Base-by-base conservation (phyloP, 2,329 filamentous ascomycete species). In the Chaetomiaceae sp. region DNA sequence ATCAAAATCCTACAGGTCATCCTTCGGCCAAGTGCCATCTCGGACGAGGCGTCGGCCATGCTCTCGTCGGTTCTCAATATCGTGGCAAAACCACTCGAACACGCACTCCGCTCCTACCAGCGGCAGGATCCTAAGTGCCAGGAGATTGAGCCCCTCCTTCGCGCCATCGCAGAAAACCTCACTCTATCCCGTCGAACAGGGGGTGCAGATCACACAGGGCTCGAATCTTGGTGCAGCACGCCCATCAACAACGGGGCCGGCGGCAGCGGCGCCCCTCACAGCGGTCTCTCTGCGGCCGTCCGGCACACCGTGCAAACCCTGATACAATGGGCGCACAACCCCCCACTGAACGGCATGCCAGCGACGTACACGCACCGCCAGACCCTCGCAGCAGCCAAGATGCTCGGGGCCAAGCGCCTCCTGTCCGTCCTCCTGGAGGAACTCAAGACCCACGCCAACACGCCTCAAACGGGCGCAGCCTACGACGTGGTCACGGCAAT, bases 1-100 rank as follows among this genome's bases (percentile, higher is more conserved):
- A 76, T 92, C 55, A 83, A 85, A 58, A 82, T 91, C 21, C 73
- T 94, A 8, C 82, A 88, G 53, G 78, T 89, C 44, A 79, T 92
- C 14, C 73, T 91, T n/a, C 75, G 81, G 14, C 86, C 86, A 0
- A 80, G 79, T 27, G 84, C 85, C 6, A 85, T 86, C 41, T 87
- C 87, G 0, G 80, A 79, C 30, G 88, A 92, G 64, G 86, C 87
- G 10, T 80, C 76, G 48, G 75, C 79, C 3, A 88, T 89, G 82
- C 79, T 90, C 48, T 76, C 79, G 4, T 82, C 85, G 0, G 85
- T 91, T 13, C 75, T 90, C 32, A 86, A 82, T 32, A 84, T 89
- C 34, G 78, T 89, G 1, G 85, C 86, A 1, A 83, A 81, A 54
- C 82, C 83, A 0, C 70, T 91, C 2, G 84, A 87, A 61, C 79